Conservation (phyloP, 768 basidiomycete species). For the Mycena galericulata region DNA sequence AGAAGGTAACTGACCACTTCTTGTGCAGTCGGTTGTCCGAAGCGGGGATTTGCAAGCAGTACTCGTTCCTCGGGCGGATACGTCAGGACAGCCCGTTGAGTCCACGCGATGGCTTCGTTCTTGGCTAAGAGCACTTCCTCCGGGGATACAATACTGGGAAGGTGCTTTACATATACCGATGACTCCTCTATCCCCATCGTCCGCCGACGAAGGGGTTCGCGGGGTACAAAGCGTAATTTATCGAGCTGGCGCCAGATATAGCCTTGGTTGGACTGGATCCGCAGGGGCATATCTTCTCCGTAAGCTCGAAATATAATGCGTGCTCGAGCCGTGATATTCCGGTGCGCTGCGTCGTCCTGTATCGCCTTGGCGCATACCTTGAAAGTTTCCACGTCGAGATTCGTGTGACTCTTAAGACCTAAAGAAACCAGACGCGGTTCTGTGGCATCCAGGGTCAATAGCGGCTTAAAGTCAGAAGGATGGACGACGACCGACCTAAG, state of each 20-base stretch:
- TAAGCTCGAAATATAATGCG: slow-evolving; percentile 49
- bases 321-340: slow-evolving; percentile 42
- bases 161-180: slow-evolving; percentile 37
- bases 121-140: slow-evolving; percentile 50
- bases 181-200: slow-evolving; percentile 36
- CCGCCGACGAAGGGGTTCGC: slow-evolving; percentile 39
- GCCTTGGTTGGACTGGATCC: slow-evolving; percentile 25
- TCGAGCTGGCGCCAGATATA: slow-evolving; percentile 49
- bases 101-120: slow-evolving; percentile 60
- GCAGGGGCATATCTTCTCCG: slow-evolving; percentile 48
- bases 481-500: slow-evolving; percentile 29
- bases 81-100: slow-evolving; percentile 54
- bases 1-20: slow-evolving; percentile 56
- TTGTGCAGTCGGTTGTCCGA: slow-evolving; percentile 53
- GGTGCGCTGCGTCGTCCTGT: slow-evolving; percentile 32
- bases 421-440: slow-evolving; percentile 39
- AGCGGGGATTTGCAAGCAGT: slow-evolving; percentile 46
- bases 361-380: slow-evolving; percentile 49
- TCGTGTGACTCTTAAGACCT: slow-evolving; percentile 46
- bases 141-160: slow-evolving; percentile 53
- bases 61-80: slow-evolving; percentile 46
- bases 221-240: slow-evolving; percentile 55
- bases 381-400: slow-evolving; percentile 51
- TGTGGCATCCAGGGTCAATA: neutral
- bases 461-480: too few relatives aligned